phyloP scores from a whole-genome alignment of 305 asterid species.

The Fraxinus sp. region DNA sequence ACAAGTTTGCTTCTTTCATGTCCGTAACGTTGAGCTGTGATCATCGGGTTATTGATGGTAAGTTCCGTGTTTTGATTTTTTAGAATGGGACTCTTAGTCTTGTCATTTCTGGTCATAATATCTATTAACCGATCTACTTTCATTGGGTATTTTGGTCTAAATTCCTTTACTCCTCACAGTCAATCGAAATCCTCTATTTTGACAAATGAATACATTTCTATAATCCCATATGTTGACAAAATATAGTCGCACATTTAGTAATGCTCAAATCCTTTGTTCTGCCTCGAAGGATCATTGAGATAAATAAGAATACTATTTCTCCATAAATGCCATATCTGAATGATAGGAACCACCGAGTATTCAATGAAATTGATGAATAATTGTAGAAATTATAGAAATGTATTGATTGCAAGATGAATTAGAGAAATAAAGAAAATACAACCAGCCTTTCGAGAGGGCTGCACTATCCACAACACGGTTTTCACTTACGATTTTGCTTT shows the following conservation, averaged over 20 bases:
- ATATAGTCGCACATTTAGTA: background rate
- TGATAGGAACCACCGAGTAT: too few species aligned
- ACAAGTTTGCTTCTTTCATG: slow-evolving; percentile 68
- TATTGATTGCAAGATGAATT: too few species aligned
- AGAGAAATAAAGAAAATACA: too few species aligned
- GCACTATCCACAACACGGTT: too few species aligned
- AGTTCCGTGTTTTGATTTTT: slow-evolving; percentile 9
- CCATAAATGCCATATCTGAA: background rate
- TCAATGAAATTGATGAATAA: too few species aligned
- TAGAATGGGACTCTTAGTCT: background rate
- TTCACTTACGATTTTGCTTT: too few species aligned
- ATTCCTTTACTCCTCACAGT: background rate
- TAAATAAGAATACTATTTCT: background rate
- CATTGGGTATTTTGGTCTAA: background rate
- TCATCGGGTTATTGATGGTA: slow-evolving; percentile 92
- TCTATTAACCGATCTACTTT: background rate
- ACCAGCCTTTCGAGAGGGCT: too few species aligned
- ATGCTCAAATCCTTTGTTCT: background rate
- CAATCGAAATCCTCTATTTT: background rate
- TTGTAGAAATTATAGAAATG: too few species aligned
- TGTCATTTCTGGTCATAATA: background rate
- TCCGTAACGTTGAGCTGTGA: slow-evolving; percentile 82
- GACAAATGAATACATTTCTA: background rate
- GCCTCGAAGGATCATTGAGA: background rate
- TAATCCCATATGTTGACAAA: background rate